A percentile compares a stretch with the other conserved stretches of the same genome.
Evolutionary conservation across 192 early-diverging fungal species (phyloP).

Genomic region (Entophlyctis luteolus): DNA sequence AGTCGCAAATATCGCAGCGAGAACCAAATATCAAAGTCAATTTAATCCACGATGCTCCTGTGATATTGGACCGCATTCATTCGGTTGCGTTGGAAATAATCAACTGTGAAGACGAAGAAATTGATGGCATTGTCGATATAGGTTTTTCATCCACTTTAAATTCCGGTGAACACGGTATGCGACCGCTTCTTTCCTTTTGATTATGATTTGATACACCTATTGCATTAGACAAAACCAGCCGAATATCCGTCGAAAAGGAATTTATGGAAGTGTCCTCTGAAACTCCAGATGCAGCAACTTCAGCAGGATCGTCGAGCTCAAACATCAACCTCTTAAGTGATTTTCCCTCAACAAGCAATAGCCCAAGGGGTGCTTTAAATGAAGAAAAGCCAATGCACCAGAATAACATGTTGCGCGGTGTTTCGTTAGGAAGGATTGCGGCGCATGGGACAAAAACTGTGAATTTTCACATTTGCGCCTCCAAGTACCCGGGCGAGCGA

Average conservation of each 20-base stretch:
- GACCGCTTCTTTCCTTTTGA: no score
- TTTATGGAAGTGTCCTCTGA: no score
- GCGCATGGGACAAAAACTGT: slow-evolving; percentile 18
- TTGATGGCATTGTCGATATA: slow-evolving; percentile 57
- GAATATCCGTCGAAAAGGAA: slow-evolving; percentile 3
- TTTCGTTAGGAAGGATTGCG: slow-evolving; percentile 47
- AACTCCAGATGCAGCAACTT: not conserved
- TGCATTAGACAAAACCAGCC: slow-evolving; percentile 21
- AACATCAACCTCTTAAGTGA: not conserved
- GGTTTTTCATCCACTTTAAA: no score
- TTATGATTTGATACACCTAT: not conserved
- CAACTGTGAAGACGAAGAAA: slow-evolving; percentile 58
- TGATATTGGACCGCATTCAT: slow-evolving; percentile 66
- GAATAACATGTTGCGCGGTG: slow-evolving; percentile 29
- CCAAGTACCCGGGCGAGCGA: slow-evolving; percentile 26
- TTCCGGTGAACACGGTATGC: no score
- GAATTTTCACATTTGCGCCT: slow-evolving; percentile 25
- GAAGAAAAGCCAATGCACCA: no score
- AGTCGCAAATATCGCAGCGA: slow-evolving; percentile 49
- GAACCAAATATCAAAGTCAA: slow-evolving; percentile 60
- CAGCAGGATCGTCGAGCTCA: not conserved
- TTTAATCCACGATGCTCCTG: slow-evolving; percentile 53
- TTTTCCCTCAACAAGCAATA: not conserved
- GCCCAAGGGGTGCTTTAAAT: no score
- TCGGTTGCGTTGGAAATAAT: slow-evolving; percentile 55